Percentiles rank a stretch among this genome's conserved stretches.
phyloP scores from a whole-genome alignment of 2,329 filamentous ascomycete species.

The Teratosphaeriaceae sp. region DNA sequence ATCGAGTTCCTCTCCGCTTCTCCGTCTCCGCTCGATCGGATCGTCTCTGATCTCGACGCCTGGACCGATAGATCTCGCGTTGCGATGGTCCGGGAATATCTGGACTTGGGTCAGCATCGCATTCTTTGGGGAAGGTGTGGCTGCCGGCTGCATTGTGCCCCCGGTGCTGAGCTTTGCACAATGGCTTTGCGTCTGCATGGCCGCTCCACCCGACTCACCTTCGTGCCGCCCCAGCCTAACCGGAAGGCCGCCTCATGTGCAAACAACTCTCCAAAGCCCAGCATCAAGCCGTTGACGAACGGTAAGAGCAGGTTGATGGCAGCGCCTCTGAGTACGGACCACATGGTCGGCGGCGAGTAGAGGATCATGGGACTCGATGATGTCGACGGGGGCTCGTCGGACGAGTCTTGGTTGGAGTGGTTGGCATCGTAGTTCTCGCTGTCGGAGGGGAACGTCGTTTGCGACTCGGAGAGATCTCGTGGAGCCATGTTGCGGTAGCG shows the following conservation, averaged over 20 bases:
- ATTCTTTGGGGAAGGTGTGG: no score
- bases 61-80: slow-evolving; percentile 67
- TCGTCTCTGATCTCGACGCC: slow-evolving; percentile 74
- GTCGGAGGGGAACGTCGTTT: slow-evolving; percentile 57
- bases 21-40: slow-evolving; percentile 49
- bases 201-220: slow-evolving; percentile 52
- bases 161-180: no score
- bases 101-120: slow-evolving; percentile 29
- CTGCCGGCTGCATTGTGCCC: no score
- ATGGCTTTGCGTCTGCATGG: no score
- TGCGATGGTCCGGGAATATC: slow-evolving; percentile 56
- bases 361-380: slow-evolving; percentile 66
- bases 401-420: slow-evolving; percentile 41
- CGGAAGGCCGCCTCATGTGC: slow-evolving; percentile 93
- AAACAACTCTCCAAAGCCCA: slow-evolving; percentile 94
- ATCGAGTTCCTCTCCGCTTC: slow-evolving; percentile 50
- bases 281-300: slow-evolving; percentile 96
- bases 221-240: slow-evolving; percentile 88
- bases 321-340: slow-evolving; percentile 76
- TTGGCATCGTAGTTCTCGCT: slow-evolving; percentile 71
- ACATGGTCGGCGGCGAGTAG: slow-evolving; percentile 82
- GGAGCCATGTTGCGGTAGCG: slow-evolving; percentile 43
- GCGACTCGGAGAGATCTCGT: slow-evolving; percentile 55
- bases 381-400: slow-evolving; percentile 55
- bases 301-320: slow-evolving; percentile 94